A percentile compares a stretch with the other conserved stretches of the same genome.
phyloP scores from a whole-genome alignment of 768 basidiomycete genomes.

The Solioccasus polychromus region DNA sequence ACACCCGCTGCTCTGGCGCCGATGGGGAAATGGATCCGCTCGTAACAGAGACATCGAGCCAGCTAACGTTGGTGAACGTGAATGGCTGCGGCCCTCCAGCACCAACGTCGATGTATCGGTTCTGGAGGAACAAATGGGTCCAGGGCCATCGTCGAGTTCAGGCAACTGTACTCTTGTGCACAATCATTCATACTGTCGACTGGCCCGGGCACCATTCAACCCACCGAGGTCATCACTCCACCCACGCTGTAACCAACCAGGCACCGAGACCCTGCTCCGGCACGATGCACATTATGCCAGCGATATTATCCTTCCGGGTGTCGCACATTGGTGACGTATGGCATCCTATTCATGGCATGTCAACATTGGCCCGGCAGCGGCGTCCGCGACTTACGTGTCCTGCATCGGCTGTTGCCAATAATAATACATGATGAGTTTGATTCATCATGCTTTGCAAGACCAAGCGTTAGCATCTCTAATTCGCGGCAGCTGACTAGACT shows the following conservation, averaged over 20 bases:
- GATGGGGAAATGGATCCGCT: too few species aligned
- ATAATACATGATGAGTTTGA: conserved; percentile 64
- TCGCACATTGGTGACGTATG: background rate
- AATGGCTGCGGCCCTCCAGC: too few species aligned
- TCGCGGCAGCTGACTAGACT: conserved; percentile 54
- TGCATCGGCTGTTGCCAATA: conserved; percentile 75
- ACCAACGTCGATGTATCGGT: too few species aligned
- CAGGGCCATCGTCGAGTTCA: too few species aligned
- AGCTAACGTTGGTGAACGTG: too few species aligned
- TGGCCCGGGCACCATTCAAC: conserved; percentile 51
- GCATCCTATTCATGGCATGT: too few species aligned
- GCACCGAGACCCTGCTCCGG: conserved; percentile 60
- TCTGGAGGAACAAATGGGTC: too few species aligned
- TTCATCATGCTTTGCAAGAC: conserved; percentile 58
- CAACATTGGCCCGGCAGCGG: too few species aligned
- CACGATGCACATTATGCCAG: conserved; percentile 53
- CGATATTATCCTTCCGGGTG: background rate
- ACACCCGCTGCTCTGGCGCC: too few species aligned
- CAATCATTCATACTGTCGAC: conserved; percentile 67
- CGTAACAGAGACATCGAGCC: too few species aligned
- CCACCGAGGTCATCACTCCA: too few species aligned
- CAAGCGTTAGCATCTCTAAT: background rate
- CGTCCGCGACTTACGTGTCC: conserved; percentile 44
- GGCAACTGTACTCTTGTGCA: too few species aligned
- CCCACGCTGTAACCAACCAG: conserved; percentile 51